phyloP scores from a whole-genome alignment of 139 green algal genomes.

The Closterium sp. region DNA sequence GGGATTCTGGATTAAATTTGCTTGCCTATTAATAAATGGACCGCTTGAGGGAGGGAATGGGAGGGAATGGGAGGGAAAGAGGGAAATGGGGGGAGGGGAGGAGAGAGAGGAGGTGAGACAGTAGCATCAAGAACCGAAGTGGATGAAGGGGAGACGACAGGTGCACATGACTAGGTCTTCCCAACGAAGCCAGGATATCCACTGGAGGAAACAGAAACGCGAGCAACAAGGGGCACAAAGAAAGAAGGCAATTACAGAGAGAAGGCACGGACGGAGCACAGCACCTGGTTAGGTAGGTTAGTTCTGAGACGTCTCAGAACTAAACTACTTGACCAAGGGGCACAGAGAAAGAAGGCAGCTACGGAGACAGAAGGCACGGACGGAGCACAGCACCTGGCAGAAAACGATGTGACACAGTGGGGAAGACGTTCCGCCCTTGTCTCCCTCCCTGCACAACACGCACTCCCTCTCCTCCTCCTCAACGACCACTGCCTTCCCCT shows the following conservation, averaged over 20 bases:
- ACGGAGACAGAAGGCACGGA: neutral
- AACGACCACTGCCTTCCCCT: neutral
- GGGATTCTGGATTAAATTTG: no score
- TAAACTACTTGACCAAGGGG: neutral
- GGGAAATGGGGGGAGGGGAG: neutral
- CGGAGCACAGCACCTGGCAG: neutral
- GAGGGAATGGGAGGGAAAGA: neutral
- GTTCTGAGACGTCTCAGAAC: neutral
- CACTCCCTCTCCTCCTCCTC: slow-evolving; percentile 6
- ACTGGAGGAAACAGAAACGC: no score
- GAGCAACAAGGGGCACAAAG: neutral
- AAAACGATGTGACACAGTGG: slow-evolving; percentile 29
- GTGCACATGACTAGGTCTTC: no score
- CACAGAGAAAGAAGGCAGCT: neutral
- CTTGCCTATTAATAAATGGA: no score
- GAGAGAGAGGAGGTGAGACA: no score
- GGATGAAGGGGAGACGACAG: no score
- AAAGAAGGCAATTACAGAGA: neutral
- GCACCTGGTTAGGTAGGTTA: neutral
- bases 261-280: neutral
- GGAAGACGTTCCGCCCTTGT: neutral
- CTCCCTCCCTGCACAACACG: slow-evolving; percentile 29
- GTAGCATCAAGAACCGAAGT: no score
- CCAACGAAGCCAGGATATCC: no score
- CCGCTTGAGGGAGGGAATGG: no score